A percentile compares a stretch with the other conserved stretches of the same genome.
These are phyloP conservation scores for Fusarium abutilonis DNA, from an alignment of 2,329 filamentous ascomycete species.

Conservation along the genomic window DNA sequence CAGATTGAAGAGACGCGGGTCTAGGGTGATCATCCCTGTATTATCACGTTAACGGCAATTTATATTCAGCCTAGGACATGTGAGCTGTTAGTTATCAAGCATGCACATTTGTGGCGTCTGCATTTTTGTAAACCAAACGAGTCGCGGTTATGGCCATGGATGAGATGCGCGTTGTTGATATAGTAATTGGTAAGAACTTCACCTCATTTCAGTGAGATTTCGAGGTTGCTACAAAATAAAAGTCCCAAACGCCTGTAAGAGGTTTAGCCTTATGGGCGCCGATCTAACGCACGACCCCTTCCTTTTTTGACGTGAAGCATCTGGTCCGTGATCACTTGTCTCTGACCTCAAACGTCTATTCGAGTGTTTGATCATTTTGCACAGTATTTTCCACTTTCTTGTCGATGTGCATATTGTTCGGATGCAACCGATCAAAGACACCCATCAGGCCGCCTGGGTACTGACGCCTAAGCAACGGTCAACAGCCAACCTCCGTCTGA, in stretches of 20 bases:
- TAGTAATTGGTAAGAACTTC: not conserved
- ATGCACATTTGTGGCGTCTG: not conserved
- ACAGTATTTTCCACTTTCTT: slow-evolving; percentile 22
- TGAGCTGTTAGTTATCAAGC: slow-evolving; percentile 1
- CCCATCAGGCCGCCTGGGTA: slow-evolving; percentile 8
- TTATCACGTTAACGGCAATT: not conserved
- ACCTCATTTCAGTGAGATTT: not conserved
- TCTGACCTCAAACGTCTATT: slow-evolving; percentile 9
- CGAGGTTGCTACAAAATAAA: not conserved
- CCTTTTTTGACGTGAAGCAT: not conserved
- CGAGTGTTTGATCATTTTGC: slow-evolving; percentile 5
- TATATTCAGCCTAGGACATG: not conserved
- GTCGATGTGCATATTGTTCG: slow-evolving; percentile 31
- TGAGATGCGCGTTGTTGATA: not conserved
- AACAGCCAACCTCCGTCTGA: slow-evolving; percentile 16
- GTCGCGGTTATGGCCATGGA: not conserved
- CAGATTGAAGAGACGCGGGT: slow-evolving; percentile 5
- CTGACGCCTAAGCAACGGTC: slow-evolving; percentile 16
- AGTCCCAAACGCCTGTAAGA: not conserved
- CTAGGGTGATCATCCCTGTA: slow-evolving; percentile 19
- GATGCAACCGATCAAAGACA: slow-evolving; percentile 41
- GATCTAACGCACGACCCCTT: slow-evolving; percentile 8
- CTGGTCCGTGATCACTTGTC: slow-evolving; percentile 23
- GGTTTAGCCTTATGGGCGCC: not conserved
- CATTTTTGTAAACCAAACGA: not conserved